Conservation (phyloP, 805 yeast genomes). For the Pichia manshurica region DNA sequence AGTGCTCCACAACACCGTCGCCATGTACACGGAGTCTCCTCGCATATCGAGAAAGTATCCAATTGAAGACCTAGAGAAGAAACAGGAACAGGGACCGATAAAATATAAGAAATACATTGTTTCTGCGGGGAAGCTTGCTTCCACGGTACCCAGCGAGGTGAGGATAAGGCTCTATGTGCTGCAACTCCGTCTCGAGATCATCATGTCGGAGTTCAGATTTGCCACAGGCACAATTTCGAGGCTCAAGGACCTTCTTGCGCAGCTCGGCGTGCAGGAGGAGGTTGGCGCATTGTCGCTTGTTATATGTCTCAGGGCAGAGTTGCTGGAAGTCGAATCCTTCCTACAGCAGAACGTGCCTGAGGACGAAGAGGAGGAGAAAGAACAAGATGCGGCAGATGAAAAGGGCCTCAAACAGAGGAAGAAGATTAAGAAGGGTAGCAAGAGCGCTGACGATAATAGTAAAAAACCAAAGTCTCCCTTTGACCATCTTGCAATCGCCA, state of each 20-base stretch:
- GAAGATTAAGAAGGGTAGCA: neutral
- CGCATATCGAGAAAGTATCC: neutral
- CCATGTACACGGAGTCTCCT: conserved; percentile 4
- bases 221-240: conserved; percentile 12
- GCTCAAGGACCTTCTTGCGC: conserved; percentile 12
- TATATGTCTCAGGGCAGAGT: conserved; percentile 3
- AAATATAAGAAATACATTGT: neutral
- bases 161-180: conserved; percentile 8
- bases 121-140: too few species aligned
- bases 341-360: neutral
- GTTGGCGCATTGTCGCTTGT: conserved; percentile 5
- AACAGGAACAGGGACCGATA: neutral
- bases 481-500: conserved; percentile 3
- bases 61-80: neutral
- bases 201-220: conserved; percentile 9
- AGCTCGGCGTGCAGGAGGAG: conserved; percentile 9
- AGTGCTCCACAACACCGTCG: neutral
- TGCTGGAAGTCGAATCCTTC: conserved; percentile 6
- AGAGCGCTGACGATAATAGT: neutral
- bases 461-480: neutral
- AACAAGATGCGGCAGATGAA: neutral
- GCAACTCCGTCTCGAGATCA: conserved; percentile 14
- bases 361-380: neutral
- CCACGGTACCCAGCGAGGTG: neutral
- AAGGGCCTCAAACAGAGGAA: too few species aligned